A percentile compares a stretch with the other conserved stretches of the same genome.
phyloP scores from a whole-genome alignment of 768 basidiomycete species.

The Fistulinella prunicolor region DNA sequence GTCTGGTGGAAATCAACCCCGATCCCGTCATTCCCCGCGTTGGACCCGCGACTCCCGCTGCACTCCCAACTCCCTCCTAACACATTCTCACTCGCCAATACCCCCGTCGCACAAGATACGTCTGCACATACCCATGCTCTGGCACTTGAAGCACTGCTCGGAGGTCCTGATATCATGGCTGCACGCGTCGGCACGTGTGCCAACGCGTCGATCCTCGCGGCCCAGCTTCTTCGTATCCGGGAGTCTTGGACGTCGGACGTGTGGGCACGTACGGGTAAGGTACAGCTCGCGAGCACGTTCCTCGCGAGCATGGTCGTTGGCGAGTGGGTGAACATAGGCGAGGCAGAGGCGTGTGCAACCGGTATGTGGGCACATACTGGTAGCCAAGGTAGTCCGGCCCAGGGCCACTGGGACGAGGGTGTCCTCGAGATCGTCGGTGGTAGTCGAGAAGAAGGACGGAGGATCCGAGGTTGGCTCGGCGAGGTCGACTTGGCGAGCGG shows the following conservation, averaged over 20 bases:
- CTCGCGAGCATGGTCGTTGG: slow-evolving; percentile 69
- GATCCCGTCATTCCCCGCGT: slow-evolving; percentile 64
- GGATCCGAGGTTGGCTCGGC: slow-evolving; percentile 78
- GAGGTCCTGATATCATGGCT: slow-evolving; percentile 76
- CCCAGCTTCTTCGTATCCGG: slow-evolving; percentile 75
- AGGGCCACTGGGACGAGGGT: slow-evolving; percentile 74
- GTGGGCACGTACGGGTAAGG: slow-evolving; percentile 72
- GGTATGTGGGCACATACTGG: slow-evolving; percentile 68
- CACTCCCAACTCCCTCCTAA: slow-evolving; percentile 66
- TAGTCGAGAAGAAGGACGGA: slow-evolving; percentile 65
- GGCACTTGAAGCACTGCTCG: slow-evolving; percentile 70
- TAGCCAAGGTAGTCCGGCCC: slow-evolving; percentile 26
- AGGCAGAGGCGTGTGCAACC: slow-evolving; percentile 74
- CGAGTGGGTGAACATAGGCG: slow-evolving; percentile 67
- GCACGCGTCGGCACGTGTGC: slow-evolving; percentile 72
- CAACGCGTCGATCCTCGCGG: slow-evolving; percentile 65
- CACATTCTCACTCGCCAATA: slow-evolving; percentile 69
- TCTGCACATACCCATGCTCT: slow-evolving; percentile 78
- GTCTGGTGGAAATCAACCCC: slow-evolving; percentile 88
- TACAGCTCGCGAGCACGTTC: slow-evolving; percentile 77
- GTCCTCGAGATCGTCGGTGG: slow-evolving; percentile 78
- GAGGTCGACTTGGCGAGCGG: slow-evolving; percentile 72
- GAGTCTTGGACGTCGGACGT: slow-evolving; percentile 76
- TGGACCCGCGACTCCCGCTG: slow-evolving; percentile 69
- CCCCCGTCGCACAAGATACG: slow-evolving; percentile 74